Percentiles rank a stretch among this genome's conserved stretches.
These are phyloP conservation scores for Solanum ossicruentum DNA, from an alignment of 257 asterid genomes.

Conservation along the genomic window DNA sequence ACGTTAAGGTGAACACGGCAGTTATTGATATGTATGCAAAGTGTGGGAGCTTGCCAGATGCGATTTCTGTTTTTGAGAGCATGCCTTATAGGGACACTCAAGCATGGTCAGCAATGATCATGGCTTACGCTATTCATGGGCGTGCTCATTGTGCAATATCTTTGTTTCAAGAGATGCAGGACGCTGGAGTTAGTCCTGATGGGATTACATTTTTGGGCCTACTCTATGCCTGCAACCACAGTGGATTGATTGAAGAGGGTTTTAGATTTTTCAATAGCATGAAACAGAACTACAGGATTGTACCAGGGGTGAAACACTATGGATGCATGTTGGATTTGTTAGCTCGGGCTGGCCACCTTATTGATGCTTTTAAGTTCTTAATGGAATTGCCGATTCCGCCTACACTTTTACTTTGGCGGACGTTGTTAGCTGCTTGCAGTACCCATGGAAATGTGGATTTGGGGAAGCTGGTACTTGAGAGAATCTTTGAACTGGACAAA, in stretches of 20 bases:
- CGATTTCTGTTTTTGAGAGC: slow-evolving; percentile 12
- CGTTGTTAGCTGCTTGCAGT: slow-evolving; percentile 27
- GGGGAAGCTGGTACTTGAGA: slow-evolving; percentile 15
- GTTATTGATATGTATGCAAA: slow-evolving; percentile 36
- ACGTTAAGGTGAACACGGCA: slow-evolving; percentile 24
- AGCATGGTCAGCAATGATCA: slow-evolving; percentile 28
- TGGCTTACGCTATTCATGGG: slow-evolving; percentile 34
- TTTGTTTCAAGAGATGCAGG: slow-evolving; percentile 16
- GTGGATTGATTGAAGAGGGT: slow-evolving; percentile 16
- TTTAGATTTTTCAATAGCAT: slow-evolving; percentile 9
- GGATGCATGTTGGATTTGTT: slow-evolving; percentile 27
- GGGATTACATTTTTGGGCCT: slow-evolving; percentile 21
- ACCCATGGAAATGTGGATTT: slow-evolving; percentile 16
- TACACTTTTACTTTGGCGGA: slow-evolving; percentile 23
- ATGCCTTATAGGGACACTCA: slow-evolving; percentile 18
- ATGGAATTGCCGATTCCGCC: slow-evolving; percentile 12
- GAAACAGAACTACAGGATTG: slow-evolving; percentile 13
- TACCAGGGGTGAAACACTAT: slow-evolving; percentile 21
- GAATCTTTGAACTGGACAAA: slow-evolving; percentile 14
- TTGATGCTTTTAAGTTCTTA: slow-evolving; percentile 18
- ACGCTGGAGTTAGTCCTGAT: slow-evolving; percentile 11
- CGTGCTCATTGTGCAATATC: slow-evolving; percentile 14
- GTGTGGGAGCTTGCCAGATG: slow-evolving; percentile 28
- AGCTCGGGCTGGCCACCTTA: slow-evolving; percentile 25
- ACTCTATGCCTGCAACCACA: slow-evolving; percentile 22